Evolutionary conservation across 2,329 filamentous ascomycete genomes (phyloP).

Genomic region (Epichloe scottii): DNA sequence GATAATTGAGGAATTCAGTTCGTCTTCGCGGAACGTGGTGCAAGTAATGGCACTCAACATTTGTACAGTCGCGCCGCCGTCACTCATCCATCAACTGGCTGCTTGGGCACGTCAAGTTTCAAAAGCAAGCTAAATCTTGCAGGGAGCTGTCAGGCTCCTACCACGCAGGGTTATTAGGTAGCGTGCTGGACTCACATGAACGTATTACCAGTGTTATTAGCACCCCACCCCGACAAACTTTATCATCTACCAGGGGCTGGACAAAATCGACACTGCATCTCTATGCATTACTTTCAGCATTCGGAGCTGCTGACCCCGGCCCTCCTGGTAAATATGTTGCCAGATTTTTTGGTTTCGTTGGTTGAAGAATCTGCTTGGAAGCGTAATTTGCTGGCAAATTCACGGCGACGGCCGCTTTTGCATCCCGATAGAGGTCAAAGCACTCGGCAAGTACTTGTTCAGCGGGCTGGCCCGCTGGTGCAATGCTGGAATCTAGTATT

Average conservation of each 20-base stretch:
- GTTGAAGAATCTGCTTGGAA: conserved; percentile 11
- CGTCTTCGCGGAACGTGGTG: too few relatives aligned
- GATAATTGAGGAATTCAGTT: not conserved
- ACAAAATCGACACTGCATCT: not conserved
- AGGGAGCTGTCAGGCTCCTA: not conserved
- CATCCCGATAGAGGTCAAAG: conserved; percentile 31
- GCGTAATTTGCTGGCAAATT: conserved; percentile 33
- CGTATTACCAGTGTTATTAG: too few relatives aligned
- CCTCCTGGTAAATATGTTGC: not conserved
- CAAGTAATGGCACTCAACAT: too few relatives aligned
- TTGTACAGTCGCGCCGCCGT: too few relatives aligned
- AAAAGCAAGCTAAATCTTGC: too few relatives aligned
- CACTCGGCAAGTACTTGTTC: conserved; percentile 36
- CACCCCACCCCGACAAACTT: too few relatives aligned
- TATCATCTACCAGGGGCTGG: too few relatives aligned
- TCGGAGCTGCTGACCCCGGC: not conserved
- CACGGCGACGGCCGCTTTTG: conserved; percentile 33
- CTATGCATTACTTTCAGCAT: not conserved
- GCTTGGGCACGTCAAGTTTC: too few relatives aligned
- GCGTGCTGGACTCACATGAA: not conserved
- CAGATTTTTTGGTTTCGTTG: conserved; percentile 2
- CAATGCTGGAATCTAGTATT: conserved; percentile 34
- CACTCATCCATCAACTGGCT: too few relatives aligned
- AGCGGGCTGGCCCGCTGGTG: conserved; percentile 27
- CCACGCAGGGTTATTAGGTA: not conserved